Evolutionary conservation across 495 filamentous ascomycete genomes (phyloP).

Genomic region (Talaromyces nanjingensis): DNA sequence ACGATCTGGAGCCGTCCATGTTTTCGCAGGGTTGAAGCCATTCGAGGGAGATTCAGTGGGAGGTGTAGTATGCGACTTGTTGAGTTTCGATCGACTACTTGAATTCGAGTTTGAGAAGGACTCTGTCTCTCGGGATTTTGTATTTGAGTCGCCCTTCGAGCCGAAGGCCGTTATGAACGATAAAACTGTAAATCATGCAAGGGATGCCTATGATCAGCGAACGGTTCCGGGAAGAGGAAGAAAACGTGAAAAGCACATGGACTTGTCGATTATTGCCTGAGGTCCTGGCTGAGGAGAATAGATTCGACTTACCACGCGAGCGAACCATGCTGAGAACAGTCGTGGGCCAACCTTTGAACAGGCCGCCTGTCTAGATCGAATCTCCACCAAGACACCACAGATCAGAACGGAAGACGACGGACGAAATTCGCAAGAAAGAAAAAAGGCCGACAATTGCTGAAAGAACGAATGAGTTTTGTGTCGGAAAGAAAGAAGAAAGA

Average conservation of each 20-base stretch:
- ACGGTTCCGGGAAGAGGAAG: background rate
- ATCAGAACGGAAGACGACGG: background rate
- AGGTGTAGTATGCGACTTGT: background rate
- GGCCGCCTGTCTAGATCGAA: background rate
- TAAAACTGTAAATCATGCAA: slow-evolving; percentile 42
- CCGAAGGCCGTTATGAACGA: slow-evolving; percentile 60
- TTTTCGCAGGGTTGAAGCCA: background rate
- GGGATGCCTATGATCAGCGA: slow-evolving; percentile 13
- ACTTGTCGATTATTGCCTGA: background rate
- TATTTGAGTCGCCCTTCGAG: slow-evolving; percentile 7
- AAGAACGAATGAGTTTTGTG: background rate
- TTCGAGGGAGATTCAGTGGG: background rate
- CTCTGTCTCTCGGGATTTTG: slow-evolving; percentile 32
- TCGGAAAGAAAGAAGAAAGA: background rate
- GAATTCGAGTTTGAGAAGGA: slow-evolving; percentile 18
- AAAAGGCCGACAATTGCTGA: background rate
- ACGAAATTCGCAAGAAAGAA: background rate
- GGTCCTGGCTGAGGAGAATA: too few relatives aligned
- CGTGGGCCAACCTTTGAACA: background rate
- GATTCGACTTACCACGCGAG: slow-evolving; percentile 33
- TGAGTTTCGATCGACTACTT: background rate
- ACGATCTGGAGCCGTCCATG: slow-evolving; percentile 19
- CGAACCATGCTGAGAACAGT: slow-evolving; percentile 27
- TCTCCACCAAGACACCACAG: background rate
- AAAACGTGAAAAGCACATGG: slow-evolving; percentile 5